These are phyloP conservation scores for Chaetomiaceae sp. DNA, from an alignment of 2,329 filamentous ascomycete species.

Conservation along the genomic window DNA sequence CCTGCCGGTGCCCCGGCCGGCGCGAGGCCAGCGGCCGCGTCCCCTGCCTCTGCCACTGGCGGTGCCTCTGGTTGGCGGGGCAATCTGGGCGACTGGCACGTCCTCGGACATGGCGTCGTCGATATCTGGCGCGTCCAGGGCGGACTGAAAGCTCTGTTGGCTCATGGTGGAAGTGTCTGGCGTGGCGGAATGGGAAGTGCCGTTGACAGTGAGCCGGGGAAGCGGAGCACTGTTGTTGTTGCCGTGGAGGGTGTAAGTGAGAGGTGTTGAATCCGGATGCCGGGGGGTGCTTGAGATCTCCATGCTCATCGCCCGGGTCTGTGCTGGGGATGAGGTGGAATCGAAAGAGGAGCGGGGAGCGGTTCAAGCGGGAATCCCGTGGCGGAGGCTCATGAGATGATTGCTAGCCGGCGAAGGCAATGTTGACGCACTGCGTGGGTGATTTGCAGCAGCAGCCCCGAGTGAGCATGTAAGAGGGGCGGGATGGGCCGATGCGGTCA, in stretches of 20 bases:
- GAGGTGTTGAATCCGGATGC: slow-evolving; percentile 6
- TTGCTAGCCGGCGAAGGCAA: neutral
- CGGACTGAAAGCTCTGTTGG: slow-evolving; percentile 12
- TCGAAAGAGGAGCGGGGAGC: too few relatives aligned
- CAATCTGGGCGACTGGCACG: slow-evolving; percentile 5
- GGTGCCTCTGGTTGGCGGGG: slow-evolving; percentile 30
- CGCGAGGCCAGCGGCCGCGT: slow-evolving; percentile 30
- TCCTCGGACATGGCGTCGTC: slow-evolving; percentile 21
- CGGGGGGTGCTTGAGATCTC: neutral
- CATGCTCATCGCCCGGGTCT: slow-evolving; percentile 12
- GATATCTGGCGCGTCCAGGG: slow-evolving; percentile 12
- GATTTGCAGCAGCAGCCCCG: too few relatives aligned
- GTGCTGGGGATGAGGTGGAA: neutral
- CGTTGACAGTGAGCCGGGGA: neutral
- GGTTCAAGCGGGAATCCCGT: neutral
- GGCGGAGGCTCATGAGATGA: neutral
- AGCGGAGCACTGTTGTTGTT: slow-evolving; percentile 2
- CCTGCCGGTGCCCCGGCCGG: slow-evolving; percentile 20
- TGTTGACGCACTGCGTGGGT: too few relatives aligned
- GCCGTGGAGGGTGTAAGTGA: slow-evolving; percentile 4
- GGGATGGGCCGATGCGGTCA: too few relatives aligned
- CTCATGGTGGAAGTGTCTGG: slow-evolving; percentile 12
- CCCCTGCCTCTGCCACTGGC: slow-evolving; percentile 34
- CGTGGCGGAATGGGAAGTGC: neutral
- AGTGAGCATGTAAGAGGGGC: too few relatives aligned